A percentile compares a stretch with the other conserved stretches of the same genome.
These are phyloP conservation scores for Amanita inopinata DNA, from an alignment of 768 basidiomycete species.

Conservation along the genomic window DNA sequence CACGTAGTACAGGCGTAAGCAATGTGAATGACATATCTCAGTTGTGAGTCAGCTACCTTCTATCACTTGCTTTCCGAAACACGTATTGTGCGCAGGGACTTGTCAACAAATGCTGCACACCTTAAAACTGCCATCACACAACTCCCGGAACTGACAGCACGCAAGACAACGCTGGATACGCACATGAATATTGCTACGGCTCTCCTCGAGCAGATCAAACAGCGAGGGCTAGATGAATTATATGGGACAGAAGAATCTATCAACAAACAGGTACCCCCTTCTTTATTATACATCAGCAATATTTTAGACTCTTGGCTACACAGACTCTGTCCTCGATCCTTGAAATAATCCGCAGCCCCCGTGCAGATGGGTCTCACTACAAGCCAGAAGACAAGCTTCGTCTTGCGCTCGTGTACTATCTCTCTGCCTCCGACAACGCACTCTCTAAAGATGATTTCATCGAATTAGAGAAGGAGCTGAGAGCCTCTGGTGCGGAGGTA, in stretches of 20 bases:
- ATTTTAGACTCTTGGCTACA: too few species aligned
- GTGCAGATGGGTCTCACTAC: slow-evolving; percentile 49
- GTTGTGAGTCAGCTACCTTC: slow-evolving; percentile 43
- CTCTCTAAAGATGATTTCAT: slow-evolving; percentile 81
- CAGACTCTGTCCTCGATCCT: slow-evolving; percentile 75
- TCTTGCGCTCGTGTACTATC: slow-evolving; percentile 89
- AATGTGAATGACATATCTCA: slow-evolving; percentile 94
- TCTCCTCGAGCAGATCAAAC: slow-evolving; percentile 90
- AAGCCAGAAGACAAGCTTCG: slow-evolving; percentile 83
- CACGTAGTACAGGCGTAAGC: slow-evolving; percentile 89
- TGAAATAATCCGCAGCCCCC: slow-evolving; percentile 71
- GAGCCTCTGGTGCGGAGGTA: slow-evolving; percentile 69
- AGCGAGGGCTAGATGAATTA: slow-evolving; percentile 89
- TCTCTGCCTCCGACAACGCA: slow-evolving; percentile 73
- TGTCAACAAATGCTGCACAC: slow-evolving; percentile 88
- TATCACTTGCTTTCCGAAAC: slow-evolving; percentile 1
- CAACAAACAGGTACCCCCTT: slow-evolving; percentile 57
- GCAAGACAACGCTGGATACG: slow-evolving; percentile 93
- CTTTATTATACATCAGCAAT: too few species aligned
- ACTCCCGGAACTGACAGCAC: slow-evolving; percentile 90
- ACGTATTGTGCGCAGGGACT: slow-evolving; percentile 43
- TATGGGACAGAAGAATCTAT: slow-evolving; percentile 94
- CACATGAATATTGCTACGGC: slow-evolving; percentile 99
- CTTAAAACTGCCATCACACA: slow-evolving; percentile 96
- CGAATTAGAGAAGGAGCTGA: slow-evolving; percentile 84